Conservation (phyloP, 2,329 filamentous ascomycete species). For the Corynespora cassiicola region DNA sequence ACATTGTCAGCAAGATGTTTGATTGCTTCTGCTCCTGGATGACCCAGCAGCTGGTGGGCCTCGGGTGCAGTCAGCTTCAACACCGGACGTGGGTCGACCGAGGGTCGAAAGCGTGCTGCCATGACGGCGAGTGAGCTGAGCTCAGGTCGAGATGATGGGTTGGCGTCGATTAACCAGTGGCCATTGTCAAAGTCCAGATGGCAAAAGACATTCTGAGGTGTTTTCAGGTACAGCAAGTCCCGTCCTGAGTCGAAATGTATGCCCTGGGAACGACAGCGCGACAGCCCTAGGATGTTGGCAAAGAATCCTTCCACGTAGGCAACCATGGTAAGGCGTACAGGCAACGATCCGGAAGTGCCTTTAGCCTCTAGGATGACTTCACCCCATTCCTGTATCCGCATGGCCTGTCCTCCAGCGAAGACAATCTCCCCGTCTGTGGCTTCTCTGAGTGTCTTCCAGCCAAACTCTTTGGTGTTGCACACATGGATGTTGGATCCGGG, state of each 20-base stretch:
- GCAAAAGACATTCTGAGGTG: conserved; percentile 1
- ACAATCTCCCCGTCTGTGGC: conserved; percentile 4
- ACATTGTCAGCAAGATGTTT: conserved; percentile 3
- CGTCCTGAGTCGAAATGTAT: conserved; percentile 15
- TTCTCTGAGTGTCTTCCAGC: conserved; percentile 6
- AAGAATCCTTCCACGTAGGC: conserved; percentile 13
- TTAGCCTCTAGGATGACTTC: conserved; percentile 4
- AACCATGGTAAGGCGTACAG: conserved; percentile 8
- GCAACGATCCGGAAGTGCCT: conserved; percentile 1
- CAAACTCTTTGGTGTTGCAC: conserved; percentile 5
- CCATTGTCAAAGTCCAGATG: conserved; percentile 9
- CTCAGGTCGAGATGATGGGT: conserved; percentile 2
- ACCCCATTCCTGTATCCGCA: conserved; percentile 10
- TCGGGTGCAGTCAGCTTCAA: not conserved
- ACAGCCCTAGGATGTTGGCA: conserved; percentile 9
- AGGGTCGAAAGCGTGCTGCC: not conserved
- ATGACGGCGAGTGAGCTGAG: not conserved
- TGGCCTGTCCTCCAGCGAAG: conserved; percentile 8
- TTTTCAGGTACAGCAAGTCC: conserved; percentile 7
- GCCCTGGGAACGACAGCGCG: conserved; percentile 6
- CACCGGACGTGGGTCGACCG: conserved; percentile 1
- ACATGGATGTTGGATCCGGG: conserved; percentile 14
- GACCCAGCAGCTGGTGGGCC: conserved; percentile 5
- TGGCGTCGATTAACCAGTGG: conserved; percentile 10
- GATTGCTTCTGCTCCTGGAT: conserved; percentile 6